Evolutionary conservation across 2,329 filamentous ascomycete species (phyloP).

Genomic region (Aureobasidium uvarum): DNA sequence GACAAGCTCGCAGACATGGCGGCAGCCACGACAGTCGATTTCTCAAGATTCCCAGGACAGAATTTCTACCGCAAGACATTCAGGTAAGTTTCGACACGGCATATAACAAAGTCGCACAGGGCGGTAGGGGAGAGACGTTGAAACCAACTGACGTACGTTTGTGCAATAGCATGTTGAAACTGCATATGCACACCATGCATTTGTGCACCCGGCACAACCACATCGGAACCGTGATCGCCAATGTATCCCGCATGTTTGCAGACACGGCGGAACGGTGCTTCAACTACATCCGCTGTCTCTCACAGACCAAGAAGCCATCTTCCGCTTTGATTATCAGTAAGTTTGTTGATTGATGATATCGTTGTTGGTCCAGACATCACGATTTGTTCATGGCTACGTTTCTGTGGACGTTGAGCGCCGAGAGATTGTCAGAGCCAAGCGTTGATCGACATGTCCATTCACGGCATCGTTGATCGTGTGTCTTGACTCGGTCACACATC

Average conservation of each 20-base stretch:
- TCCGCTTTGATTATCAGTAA: constrained; percentile 59
- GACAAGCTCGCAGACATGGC: constrained; percentile 50
- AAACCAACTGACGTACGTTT: constrained; percentile 29
- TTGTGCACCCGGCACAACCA: constrained; percentile 79
- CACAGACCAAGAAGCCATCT: constrained; percentile 55
- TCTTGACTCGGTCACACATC: constrained; percentile 12
- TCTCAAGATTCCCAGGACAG: constrained; percentile 67
- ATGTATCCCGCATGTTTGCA: constrained; percentile 69
- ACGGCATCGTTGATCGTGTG: constrained; percentile 18
- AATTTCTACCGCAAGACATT: constrained; percentile 79
- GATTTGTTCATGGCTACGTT: neutral
- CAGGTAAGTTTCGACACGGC: constrained; percentile 41
- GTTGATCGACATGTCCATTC: constrained; percentile 6
- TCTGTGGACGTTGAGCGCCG: neutral
- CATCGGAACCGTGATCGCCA: constrained; percentile 64
- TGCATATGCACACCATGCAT: constrained; percentile 81
- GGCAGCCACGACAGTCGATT: constrained; percentile 77
- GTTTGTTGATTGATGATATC: constrained; percentile 33
- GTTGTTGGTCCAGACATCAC: neutral
- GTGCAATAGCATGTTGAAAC: constrained; percentile 63
- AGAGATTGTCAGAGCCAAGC: constrained; percentile 1
- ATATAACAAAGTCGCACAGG: constrained; percentile 60
- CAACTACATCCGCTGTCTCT: constrained; percentile 60
- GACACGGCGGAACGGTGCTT: constrained; percentile 76
- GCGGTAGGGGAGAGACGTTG: constrained; percentile 37